Evolutionary conservation across 1,139 yeast species (phyloP), one percentile per base, ranked within the genome.

Genomic region (Pichia kudriavzevii): DNA sequence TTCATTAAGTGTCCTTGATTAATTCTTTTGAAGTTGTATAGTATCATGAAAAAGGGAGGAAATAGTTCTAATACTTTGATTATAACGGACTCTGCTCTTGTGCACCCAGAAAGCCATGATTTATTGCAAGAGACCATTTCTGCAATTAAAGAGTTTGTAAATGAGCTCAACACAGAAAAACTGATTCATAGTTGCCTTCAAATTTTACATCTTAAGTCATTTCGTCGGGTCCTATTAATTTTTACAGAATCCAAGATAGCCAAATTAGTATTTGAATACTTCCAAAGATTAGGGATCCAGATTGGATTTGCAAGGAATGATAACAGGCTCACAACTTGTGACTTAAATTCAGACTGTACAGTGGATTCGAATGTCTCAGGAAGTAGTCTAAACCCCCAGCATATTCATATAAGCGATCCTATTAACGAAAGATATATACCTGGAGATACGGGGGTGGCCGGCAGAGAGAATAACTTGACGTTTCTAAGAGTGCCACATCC

Each of bases 1-100:
- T n/a, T n/a, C n/a, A n/a, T n/a, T n/a, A n/a, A n/a, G n/a, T n/a
- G n/a, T n/a, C n/a, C n/a, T n/a, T n/a, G n/a, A n/a, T n/a, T n/a
- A n/a, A n/a, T n/a, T n/a, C n/a, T n/a, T n/a, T n/a, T n/a, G n/a
- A n/a, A n/a, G n/a, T n/a, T n/a, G n/a, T n/a, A n/a, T n/a, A n/a
- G n/a, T n/a, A n/a, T n/a, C n/a, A n/a, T n/a, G n/a, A n/a, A n/a
- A n/a, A n/a, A n/a, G n/a, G n/a, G n/a, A n/a, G n/a, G n/a, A n/a
- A n/a, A n/a, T n/a, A n/a, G n/a, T n/a, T 50, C 58, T 2, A 53
- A 55, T 31, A 50, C 57, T 2, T 32, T 55, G 9, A 49, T 55
- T 10, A 36, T 55, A 4, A 52, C 57, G 4, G 59, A 52, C 26
- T 28, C 22, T 8, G 35, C 38, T 10, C 27, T 51, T 7, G 22